Conservation (phyloP, 1,284 basidiomycete species). For the Porodaedalea pini region DNA sequence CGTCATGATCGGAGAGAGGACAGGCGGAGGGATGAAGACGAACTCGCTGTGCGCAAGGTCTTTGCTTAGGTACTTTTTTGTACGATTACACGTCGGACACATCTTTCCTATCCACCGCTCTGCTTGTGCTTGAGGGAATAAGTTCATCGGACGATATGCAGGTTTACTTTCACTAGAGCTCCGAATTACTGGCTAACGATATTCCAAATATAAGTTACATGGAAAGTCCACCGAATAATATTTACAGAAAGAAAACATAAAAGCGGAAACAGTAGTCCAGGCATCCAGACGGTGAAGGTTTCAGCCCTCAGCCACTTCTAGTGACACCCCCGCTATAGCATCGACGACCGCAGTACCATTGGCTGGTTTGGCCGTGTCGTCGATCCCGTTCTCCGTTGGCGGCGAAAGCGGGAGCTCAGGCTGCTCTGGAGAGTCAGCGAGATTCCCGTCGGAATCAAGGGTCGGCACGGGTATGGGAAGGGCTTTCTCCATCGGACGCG, state of each 20-base stretch:
- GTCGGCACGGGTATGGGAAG: slow-evolving; percentile 16
- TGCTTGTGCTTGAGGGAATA: not conserved
- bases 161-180: not conserved
- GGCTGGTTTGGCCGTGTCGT: not conserved
- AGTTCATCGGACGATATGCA: not conserved
- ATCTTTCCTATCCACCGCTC: too few relatives aligned
- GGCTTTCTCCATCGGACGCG: slow-evolving; percentile 13
- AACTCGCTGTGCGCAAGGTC: slow-evolving; percentile 82
- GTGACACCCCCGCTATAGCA: not conserved
- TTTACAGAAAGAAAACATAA: not conserved
- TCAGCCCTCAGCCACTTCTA: not conserved
- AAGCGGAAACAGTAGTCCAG: not conserved
- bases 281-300: not conserved
- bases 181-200: not conserved
- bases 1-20: slow-evolving; percentile 62
- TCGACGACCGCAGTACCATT: not conserved
- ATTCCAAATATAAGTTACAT: slow-evolving; percentile 2
- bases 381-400: not conserved
- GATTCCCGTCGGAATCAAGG: slow-evolving; percentile 13
- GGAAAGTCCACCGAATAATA: not conserved
- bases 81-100: too few relatives aligned
- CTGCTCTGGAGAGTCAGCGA: not conserved
- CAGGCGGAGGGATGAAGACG: slow-evolving; percentile 71
- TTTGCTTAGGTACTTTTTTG: slow-evolving; percentile 66
- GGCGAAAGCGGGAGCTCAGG: not conserved